phyloP scores from a whole-genome alignment of 345 rosid species.

The Psidium guajava region DNA sequence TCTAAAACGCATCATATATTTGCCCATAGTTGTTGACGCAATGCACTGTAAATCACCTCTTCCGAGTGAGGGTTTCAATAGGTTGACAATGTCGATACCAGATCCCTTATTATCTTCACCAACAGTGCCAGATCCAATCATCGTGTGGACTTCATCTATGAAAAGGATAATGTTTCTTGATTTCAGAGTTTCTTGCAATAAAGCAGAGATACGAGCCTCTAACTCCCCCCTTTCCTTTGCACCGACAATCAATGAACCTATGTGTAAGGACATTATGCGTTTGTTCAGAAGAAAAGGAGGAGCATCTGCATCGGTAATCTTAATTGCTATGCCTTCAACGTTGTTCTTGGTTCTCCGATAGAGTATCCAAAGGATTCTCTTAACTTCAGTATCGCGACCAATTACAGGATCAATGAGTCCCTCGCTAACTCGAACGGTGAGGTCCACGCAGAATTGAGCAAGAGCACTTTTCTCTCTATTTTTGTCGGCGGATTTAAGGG shows the following conservation, averaged over 20 bases:
- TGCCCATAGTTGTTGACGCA: slow-evolving; percentile 87
- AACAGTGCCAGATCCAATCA: slow-evolving; percentile 88
- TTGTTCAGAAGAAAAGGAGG: slow-evolving; percentile 72
- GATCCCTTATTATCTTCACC: slow-evolving; percentile 86
- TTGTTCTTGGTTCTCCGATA: slow-evolving; percentile 87
- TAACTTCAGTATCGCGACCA: slow-evolving; percentile 72
- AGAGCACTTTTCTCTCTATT: slow-evolving; percentile 57
- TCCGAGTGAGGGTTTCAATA: slow-evolving; percentile 90
- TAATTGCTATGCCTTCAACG: slow-evolving; percentile 85
- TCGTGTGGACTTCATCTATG: slow-evolving; percentile 92
- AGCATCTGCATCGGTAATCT: slow-evolving; percentile 63
- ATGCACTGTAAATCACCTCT: slow-evolving; percentile 96
- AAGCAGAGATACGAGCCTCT: slow-evolving; percentile 79
- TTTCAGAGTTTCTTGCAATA: slow-evolving; percentile 57
- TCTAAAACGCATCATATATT: slow-evolving; percentile 74
- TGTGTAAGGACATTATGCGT: slow-evolving; percentile 82
- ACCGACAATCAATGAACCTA: slow-evolving; percentile 93
- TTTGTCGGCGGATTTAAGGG: slow-evolving; percentile 26
- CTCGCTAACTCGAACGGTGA: slow-evolving; percentile 77
- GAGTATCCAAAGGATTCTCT: slow-evolving; percentile 79
- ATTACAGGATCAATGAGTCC: slow-evolving; percentile 91
- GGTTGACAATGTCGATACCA: slow-evolving; percentile 92
- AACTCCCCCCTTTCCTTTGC: slow-evolving; percentile 97
- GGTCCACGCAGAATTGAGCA: slow-evolving; percentile 92
- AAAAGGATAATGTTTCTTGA: slow-evolving; percentile 89